These are phyloP conservation scores for Magnusiomyces ingens DNA, from an alignment of 1,139 yeast species.

Conservation along the genomic window DNA sequence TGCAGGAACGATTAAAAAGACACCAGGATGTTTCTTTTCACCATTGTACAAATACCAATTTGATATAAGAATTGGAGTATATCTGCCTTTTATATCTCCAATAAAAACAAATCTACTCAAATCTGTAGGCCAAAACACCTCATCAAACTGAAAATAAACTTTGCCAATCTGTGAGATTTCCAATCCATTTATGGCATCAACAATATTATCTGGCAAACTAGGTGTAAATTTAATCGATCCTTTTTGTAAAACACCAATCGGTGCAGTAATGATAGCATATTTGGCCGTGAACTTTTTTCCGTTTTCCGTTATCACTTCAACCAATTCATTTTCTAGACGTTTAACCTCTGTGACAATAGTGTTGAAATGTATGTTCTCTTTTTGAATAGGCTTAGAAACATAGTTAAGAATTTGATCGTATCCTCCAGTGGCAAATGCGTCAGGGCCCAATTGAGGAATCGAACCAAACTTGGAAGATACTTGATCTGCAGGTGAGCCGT, in stretches of 20 bases:
- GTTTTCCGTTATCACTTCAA: constrained; percentile 26
- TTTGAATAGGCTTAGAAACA: constrained; percentile 34
- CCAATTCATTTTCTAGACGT: constrained; percentile 19
- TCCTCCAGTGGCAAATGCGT: constrained; percentile 86
- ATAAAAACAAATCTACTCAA: constrained; percentile 46
- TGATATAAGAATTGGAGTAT: constrained; percentile 47
- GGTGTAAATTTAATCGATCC: constrained; percentile 45
- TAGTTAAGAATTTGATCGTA: constrained; percentile 26
- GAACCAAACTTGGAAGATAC: constrained; percentile 34
- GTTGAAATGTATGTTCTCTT: constrained; percentile 37
- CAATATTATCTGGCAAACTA: constrained; percentile 26
- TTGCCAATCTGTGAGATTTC: constrained; percentile 74
- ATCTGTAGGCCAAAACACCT: constrained; percentile 55
- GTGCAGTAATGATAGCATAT: constrained; percentile 63
- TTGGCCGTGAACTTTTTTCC: constrained; percentile 37
- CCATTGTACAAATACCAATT: constrained; percentile 36
- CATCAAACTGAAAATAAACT: constrained; percentile 67
- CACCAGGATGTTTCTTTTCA: constrained; percentile 21
- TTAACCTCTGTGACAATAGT: constrained; percentile 43
- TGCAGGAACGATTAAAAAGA: constrained; percentile 31
- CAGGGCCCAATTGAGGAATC: constrained; percentile 79
- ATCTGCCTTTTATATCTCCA: constrained; percentile 23
- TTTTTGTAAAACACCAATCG: constrained; percentile 57
- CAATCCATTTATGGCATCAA: constrained; percentile 42
- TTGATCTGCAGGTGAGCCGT: constrained; percentile 49